These are phyloP conservation scores for Betula pendula DNA, from an alignment of 306 rosid species.

Conservation along the genomic window DNA sequence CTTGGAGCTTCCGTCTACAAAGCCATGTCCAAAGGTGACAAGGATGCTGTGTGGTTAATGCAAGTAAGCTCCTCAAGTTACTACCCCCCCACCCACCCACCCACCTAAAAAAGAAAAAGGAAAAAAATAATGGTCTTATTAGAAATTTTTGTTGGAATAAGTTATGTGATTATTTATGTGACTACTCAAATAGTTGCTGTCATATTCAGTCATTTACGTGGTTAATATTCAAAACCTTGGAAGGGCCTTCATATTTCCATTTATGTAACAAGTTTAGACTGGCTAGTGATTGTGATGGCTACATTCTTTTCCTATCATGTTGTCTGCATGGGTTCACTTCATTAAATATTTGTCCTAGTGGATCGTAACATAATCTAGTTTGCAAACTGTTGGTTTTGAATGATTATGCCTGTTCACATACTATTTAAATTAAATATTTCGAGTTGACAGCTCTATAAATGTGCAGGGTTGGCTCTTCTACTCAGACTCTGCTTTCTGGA, in stretches of 20 bases:
- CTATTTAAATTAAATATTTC: conserved; percentile 1
- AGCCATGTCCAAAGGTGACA: conserved; percentile 83
- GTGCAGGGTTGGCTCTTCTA: conserved; percentile 97
- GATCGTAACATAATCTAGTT: no score
- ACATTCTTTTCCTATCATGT: neutral
- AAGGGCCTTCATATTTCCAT: neutral
- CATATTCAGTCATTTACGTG: neutral
- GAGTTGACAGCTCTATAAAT: conserved; percentile 28
- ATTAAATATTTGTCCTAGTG: neutral
- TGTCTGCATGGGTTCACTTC: neutral
- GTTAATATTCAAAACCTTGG: neutral
- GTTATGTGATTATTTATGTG: neutral
- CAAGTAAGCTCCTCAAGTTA: conserved; percentile 66
- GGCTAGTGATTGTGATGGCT: neutral
- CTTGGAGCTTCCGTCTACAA: conserved; percentile 92
- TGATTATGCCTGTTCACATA: neutral
- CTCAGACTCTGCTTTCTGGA: conserved; percentile 82
- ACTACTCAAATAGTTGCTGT: neutral
- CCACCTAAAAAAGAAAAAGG: no score
- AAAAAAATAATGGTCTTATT: no score
- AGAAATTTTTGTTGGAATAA: neutral
- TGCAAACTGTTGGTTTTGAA: neutral
- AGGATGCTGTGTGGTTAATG: conserved; percentile 98
- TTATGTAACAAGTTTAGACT: neutral
- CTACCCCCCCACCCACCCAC: conserved; percentile 1